Evolutionary conservation across 1,284 basidiomycete species (phyloP), one percentile per base, ranked within the genome.

Genomic region (Microbotryomycetes sp.): DNA sequence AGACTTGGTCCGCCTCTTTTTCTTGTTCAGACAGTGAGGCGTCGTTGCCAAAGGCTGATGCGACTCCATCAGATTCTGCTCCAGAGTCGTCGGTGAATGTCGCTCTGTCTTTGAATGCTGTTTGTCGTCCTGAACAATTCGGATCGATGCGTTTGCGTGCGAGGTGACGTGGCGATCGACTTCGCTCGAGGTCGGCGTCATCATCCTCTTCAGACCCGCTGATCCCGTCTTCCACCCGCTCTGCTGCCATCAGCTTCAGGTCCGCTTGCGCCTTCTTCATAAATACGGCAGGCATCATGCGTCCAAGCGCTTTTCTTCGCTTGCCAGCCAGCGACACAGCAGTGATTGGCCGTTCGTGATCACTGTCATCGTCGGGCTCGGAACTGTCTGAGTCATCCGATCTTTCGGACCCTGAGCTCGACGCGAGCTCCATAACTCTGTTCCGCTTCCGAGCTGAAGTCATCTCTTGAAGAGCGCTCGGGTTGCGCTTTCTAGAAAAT

Each of bases 201-300:
- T 65, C 67, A 45, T n/a, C n/a, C 28, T 63, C 15, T 30, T 71
- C 62, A 15, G 42, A 54, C 3, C 58, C 62, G 32, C 56, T 51
- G 12, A 55, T 48, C 9, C 32, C 22, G 45, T 54, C 58, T 12
- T 59, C 61, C 14, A 42, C 51, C 3, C 60, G 61, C 59, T 73
- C 70, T 32, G 54, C 22, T 29, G 59, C 57, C 71, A 73, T 73
- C n/a, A 69, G 52, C 46, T 51, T 54, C 3, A 73, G 58, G 28
- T 73, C 71, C 4, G 54, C 60, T 29, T 65, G 51, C 2, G 71
- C 71, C 53, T 59, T 62, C 58, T 71, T 71, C 46, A 72, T 62
- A 56, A 70, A 69, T 2, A 65, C 61, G n/a, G 59, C 68, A 7
- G 71, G 71, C 70, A 73, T 70, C 71, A 72, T 73, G 7, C 31